Evolutionary conservation across 371 early-diverging fungal genomes (phyloP), one percentile per base, ranked within the genome.

Genomic region (Phascolomyces articulosus): DNA sequence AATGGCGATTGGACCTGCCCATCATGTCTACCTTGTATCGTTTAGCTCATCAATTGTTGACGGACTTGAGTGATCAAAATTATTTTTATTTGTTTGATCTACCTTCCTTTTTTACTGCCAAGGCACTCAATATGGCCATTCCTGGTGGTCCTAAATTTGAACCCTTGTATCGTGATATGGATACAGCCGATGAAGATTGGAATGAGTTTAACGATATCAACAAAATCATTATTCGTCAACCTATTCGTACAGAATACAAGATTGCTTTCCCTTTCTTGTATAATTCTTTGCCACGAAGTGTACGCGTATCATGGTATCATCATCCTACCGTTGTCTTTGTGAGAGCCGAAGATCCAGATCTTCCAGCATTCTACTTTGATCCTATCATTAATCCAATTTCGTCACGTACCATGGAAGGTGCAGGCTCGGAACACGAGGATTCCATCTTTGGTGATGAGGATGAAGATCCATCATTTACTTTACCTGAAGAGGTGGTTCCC

Each of bases 171-270:
- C 89, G 95, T 40, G 99, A 98, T 73, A 85, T 95, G 67, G 97
- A 99, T 68, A 87, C 95, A 4, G 92, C 91, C 3, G 98, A 99
- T 74, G 98, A 99, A 70, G 98, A 99, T 81, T 99, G 99, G 99
- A 99, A 98, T 75, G 99, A 98, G 77, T 99, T 99, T 80, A 99
- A 99, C 84, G 99, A 99, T 72, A 97, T 99, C 83, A 95, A 96
- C 93, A 98, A 98, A 81, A 93, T 99, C 65, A 98, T 99, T 66
- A 96, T 99, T 62, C 94, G 99, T 54, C 96, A 97, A 68, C 98
- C 97, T 13, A 89, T 98, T 59, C 93, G 98, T 62, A 96, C 98
- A 26, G 99, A 99, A 81, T 98, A 99, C 88, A 96, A 95, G 78
- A 93, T 99, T 58, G 99, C 99, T 8, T 98, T 96, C 81, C 99